These are phyloP conservation scores for Periconia macrospinosa DNA, from an alignment of 2,329 filamentous ascomycete species.

Conservation along the genomic window DNA sequence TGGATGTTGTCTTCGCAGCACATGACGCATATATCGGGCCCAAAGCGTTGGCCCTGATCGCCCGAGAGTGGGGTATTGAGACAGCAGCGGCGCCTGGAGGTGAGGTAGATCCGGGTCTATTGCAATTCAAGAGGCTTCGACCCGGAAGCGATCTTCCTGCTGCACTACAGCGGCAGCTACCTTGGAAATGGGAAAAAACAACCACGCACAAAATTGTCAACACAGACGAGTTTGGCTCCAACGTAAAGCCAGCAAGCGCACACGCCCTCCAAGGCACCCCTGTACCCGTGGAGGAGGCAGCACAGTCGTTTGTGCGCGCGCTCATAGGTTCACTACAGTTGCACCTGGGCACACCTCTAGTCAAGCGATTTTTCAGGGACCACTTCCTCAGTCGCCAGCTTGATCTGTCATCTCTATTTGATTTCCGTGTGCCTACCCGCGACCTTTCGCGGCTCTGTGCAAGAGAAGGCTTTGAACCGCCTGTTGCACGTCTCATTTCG, in stretches of 20 bases:
- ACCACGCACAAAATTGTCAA: conserved; percentile 73
- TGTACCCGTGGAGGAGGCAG: conserved; percentile 59
- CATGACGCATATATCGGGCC: conserved; percentile 82
- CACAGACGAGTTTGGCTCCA: conserved; percentile 83
- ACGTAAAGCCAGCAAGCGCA: conserved; percentile 33
- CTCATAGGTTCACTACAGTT: conserved; percentile 83
- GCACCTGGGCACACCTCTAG: conserved; percentile 76
- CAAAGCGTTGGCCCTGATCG: conserved; percentile 71
- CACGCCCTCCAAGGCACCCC: conserved; percentile 24
- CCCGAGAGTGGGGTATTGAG: conserved; percentile 90
- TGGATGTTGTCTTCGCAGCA: conserved; percentile 82
- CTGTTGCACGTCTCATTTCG: conserved; percentile 82
- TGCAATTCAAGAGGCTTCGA: conserved; percentile 69
- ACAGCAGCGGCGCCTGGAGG: conserved; percentile 80
- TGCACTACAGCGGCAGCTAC: conserved; percentile 23
- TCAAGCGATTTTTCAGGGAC: conserved; percentile 78
- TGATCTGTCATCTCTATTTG: conserved; percentile 76
- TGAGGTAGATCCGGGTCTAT: conserved; percentile 87
- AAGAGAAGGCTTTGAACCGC: conserved; percentile 84
- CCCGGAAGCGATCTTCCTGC: conserved; percentile 30
- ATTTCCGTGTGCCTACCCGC: conserved; percentile 79
- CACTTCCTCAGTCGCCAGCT: conserved; percentile 83
- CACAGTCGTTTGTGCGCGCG: conserved; percentile 78
- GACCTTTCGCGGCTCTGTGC: conserved; percentile 83
- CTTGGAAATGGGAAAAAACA: conserved; percentile 42